Percentiles rank a stretch among this genome's conserved stretches.
Conservation (phyloP, 1,139 yeast species). For the Saccharomycopsis hybrid region DNA sequence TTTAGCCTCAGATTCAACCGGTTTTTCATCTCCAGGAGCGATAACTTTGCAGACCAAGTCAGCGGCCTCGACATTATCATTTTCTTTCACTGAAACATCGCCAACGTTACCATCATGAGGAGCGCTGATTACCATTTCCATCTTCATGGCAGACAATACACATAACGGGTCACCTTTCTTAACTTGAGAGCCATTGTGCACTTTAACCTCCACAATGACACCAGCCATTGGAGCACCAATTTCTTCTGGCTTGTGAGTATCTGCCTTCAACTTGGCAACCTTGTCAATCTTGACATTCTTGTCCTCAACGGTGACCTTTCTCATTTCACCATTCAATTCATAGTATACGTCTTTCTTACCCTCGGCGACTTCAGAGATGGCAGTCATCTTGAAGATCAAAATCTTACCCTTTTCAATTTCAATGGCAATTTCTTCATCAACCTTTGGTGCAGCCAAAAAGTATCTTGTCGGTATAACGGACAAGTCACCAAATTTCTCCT, state of each 20-base stretch:
- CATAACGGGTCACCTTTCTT: constrained; percentile 97
- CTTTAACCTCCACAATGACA: constrained; percentile 91
- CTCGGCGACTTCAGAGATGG: constrained; percentile 81
- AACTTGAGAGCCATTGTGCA: constrained; percentile 78
- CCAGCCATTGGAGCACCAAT: constrained; percentile 99
- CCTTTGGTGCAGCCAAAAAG: constrained; percentile 79
- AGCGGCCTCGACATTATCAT: constrained; percentile 92
- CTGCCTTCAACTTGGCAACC: constrained; percentile 86
- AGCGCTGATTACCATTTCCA: constrained; percentile 98
- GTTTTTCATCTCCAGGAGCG: constrained; percentile 4
- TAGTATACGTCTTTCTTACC: constrained; percentile 96
- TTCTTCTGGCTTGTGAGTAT: constrained; percentile 76
- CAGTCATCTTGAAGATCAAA: constrained; percentile 83
- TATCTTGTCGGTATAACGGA: constrained; percentile 88
- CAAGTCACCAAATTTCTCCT: constrained; percentile 82
- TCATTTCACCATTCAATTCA: constrained; percentile 96
- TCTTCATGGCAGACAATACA: constrained; percentile 96
- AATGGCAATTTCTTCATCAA: constrained; percentile 84
- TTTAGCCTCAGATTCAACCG: not conserved
- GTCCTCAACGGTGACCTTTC: constrained; percentile 90
- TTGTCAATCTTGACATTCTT: constrained; percentile 80
- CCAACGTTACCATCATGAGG: constrained; percentile 82
- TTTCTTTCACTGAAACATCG: constrained; percentile 71
- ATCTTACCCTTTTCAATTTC: constrained; percentile 94
- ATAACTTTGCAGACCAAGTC: constrained; percentile 48